Conservation (phyloP, 2,329 filamentous ascomycete species). For the Thermochaetoides dissita region DNA sequence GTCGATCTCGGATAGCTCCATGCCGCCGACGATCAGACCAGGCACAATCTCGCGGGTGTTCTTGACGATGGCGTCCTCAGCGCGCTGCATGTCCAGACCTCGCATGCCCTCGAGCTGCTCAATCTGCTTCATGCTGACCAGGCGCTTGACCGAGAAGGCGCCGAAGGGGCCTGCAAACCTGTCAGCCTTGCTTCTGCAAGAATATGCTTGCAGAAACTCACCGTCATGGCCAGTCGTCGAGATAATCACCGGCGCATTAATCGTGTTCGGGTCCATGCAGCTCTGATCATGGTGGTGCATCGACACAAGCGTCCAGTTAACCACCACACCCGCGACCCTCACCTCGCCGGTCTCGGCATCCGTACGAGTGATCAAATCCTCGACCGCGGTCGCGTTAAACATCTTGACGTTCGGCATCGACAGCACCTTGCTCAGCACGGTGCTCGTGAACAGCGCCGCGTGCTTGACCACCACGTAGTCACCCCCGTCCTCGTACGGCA, state of each 20-base stretch:
- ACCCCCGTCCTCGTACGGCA: slow-evolving; percentile 78
- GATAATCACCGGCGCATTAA: slow-evolving; percentile 80
- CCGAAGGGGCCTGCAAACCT: slow-evolving; percentile 51
- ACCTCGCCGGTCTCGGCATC: slow-evolving; percentile 36
- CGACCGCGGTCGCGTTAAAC: slow-evolving; percentile 87
- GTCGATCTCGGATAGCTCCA: slow-evolving; percentile 85
- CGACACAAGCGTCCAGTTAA: slow-evolving; percentile 86
- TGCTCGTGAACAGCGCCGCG: slow-evolving; percentile 82
- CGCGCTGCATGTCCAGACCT: slow-evolving; percentile 79
- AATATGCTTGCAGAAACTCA: no score
- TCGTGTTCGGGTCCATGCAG: slow-evolving; percentile 96
- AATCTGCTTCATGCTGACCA: slow-evolving; percentile 75
- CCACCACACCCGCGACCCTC: slow-evolving; percentile 76
- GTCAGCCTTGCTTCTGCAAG: no score
- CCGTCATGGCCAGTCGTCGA: slow-evolving; percentile 85
- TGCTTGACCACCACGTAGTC: slow-evolving; percentile 89
- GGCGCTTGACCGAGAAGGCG: slow-evolving; percentile 79
- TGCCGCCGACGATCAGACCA: slow-evolving; percentile 82
- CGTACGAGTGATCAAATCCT: slow-evolving; percentile 79
- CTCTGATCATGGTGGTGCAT: slow-evolving; percentile 81
- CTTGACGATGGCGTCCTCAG: slow-evolving; percentile 90
- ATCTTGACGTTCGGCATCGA: slow-evolving; percentile 84
- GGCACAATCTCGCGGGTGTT: slow-evolving; percentile 76
- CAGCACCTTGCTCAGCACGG: slow-evolving; percentile 70
- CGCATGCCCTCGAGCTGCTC: slow-evolving; percentile 84